Evolutionary conservation across 768 basidiomycete genomes (phyloP).

Genomic region (Tricholoma sp.): DNA sequence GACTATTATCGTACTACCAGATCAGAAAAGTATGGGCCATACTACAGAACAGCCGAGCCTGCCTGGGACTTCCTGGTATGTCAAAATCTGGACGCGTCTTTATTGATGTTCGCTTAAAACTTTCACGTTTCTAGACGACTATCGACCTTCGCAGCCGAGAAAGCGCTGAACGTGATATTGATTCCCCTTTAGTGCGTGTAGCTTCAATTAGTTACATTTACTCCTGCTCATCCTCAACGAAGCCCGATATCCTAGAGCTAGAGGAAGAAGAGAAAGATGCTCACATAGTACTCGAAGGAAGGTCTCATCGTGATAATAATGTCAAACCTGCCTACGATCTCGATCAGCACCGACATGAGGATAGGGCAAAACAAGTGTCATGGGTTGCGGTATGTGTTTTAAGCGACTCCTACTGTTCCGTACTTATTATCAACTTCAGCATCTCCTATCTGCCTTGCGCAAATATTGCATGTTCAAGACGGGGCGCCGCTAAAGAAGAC

Average conservation of each 20-base stretch:
- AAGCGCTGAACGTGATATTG: neutral
- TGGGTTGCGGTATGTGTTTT: neutral
- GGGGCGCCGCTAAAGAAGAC: neutral
- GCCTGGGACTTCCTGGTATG: neutral
- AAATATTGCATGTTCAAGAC: neutral
- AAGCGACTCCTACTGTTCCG: too few species aligned
- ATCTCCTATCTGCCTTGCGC: neutral
- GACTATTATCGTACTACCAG: constrained; percentile 3
- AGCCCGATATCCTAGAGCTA: neutral
- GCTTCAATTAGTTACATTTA: neutral
- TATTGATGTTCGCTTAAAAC: neutral
- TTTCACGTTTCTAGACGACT: neutral
- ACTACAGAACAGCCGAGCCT: neutral
- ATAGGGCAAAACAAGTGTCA: neutral
- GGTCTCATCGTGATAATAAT: neutral
- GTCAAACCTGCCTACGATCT: too few species aligned
- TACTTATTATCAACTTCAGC: neutral
- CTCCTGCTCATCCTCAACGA: neutral
- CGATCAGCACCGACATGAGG: neutral
- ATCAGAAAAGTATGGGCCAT: constrained; percentile 1
- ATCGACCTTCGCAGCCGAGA: neutral
- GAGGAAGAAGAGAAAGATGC: neutral
- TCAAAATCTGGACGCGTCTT: neutral
- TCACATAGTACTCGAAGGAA: neutral
- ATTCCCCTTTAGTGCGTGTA: neutral